Conservation (phyloP, 2,329 filamentous ascomycete species). For the Calonectria montana region DNA sequence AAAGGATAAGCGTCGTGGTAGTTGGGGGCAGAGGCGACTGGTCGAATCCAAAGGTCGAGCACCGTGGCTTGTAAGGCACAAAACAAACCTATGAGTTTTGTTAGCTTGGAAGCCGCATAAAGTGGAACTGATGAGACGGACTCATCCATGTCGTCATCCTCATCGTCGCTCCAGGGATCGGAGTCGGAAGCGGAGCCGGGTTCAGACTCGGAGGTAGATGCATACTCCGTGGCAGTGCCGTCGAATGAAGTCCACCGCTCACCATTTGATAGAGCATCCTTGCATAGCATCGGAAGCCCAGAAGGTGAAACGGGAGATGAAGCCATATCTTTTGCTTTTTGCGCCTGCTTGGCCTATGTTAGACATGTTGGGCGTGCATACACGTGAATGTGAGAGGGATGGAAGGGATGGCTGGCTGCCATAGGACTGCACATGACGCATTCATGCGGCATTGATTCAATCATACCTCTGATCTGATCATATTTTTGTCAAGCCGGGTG, state of each 20-base stretch:
- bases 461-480: neutral
- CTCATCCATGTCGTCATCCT: slow-evolving; percentile 38
- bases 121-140: slow-evolving; percentile 14
- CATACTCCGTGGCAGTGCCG: slow-evolving; percentile 21
- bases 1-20: slow-evolving; percentile 24
- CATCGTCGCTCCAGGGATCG: slow-evolving; percentile 35
- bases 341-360: neutral
- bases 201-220: slow-evolving; percentile 37
- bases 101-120: neutral
- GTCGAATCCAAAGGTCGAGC: slow-evolving; percentile 13
- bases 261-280: slow-evolving; percentile 1
- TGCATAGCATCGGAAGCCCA: slow-evolving; percentile 17
- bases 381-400: too few relatives aligned
- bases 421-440: neutral
- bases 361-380: neutral
- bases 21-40: slow-evolving; percentile 15
- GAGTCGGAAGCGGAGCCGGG: slow-evolving; percentile 31
- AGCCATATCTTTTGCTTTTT: neutral
- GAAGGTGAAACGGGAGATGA: neutral
- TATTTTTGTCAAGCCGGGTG: neutral
- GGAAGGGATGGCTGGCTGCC: neutral
- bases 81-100: slow-evolving; percentile 24
- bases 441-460: neutral
- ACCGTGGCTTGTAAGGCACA: slow-evolving; percentile 26
- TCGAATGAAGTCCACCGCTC: slow-evolving; percentile 13